Percentiles rank a stretch among this genome's conserved stretches.
Evolutionary conservation across 148 eudicot genomes (phyloP).

Genomic region (Rhododendron griersonianum): DNA sequence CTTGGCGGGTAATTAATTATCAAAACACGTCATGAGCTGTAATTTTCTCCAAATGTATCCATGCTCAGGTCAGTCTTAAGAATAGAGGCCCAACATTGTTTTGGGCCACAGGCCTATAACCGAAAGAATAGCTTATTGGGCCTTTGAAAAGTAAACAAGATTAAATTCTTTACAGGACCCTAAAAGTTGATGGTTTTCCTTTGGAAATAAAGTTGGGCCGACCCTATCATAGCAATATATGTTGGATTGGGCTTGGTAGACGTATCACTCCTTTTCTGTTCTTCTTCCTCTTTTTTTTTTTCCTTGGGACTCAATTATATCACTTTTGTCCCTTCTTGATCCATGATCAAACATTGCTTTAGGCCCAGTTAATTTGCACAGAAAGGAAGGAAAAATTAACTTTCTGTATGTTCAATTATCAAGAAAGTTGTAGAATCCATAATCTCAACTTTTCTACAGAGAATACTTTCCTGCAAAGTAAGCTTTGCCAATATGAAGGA

Average conservation of each 20-base stretch:
- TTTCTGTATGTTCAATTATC: too few species aligned
- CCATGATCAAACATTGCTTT: too few species aligned
- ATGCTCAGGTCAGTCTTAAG: not conserved
- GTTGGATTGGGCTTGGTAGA: not conserved
- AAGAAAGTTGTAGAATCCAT: too few species aligned
- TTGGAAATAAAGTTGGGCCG: not conserved
- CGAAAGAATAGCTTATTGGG: not conserved
- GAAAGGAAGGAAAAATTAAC: too few species aligned
- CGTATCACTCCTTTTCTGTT: not conserved
- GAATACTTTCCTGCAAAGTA: too few species aligned
- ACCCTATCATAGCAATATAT: not conserved
- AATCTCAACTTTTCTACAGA: too few species aligned
- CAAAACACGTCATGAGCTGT: too few species aligned
- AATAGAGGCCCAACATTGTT: not conserved
- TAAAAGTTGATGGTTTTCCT: not conserved
- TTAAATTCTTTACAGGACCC: not conserved
- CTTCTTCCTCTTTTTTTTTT: too few species aligned
- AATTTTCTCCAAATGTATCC: not conserved
- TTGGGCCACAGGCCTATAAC: not conserved
- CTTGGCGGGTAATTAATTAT: too few species aligned
- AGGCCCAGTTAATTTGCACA: too few species aligned
- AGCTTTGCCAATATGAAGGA: rapidly evolving
- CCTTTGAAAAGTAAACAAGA: not conserved
- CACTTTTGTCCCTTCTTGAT: too few species aligned
- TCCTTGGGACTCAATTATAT: too few species aligned